These are phyloP conservation scores for Aspergillus sp. DNA, from an alignment of 2,329 filamentous ascomycete species.

Conservation along the genomic window DNA sequence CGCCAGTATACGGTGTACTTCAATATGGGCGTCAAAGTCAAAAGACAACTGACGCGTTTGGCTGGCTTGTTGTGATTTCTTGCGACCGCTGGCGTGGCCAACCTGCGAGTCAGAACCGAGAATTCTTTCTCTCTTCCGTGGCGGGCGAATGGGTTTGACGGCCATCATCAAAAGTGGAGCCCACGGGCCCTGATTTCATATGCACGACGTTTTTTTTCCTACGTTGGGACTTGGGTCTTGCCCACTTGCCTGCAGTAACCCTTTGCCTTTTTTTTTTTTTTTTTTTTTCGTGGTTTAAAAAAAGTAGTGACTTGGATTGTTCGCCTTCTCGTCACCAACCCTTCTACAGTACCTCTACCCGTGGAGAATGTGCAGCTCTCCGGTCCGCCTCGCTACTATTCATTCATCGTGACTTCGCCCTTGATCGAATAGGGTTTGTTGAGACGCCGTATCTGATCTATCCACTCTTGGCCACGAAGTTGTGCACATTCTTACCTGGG, in stretches of 20 bases:
- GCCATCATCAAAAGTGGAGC: slow-evolving; percentile 12
- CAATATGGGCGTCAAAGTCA: background rate
- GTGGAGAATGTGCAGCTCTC: background rate
- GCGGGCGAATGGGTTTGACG: slow-evolving; percentile 13
- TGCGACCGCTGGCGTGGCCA: slow-evolving; percentile 19
- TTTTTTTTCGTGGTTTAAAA: slow-evolving; percentile 2
- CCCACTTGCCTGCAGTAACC: slow-evolving; percentile 6
- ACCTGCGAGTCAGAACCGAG: slow-evolving; percentile 21
- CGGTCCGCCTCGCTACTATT: background rate
- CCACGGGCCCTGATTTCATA: slow-evolving; percentile 17
- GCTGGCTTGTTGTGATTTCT: slow-evolving; percentile 9
- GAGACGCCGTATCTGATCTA: background rate
- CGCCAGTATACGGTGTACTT: slow-evolving; percentile 2
- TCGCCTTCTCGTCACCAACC: background rate
- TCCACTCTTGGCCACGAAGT: background rate
- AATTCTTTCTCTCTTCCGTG: slow-evolving; percentile 9
- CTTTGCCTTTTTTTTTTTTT: slow-evolving; percentile 7
- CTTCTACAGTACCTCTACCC: background rate
- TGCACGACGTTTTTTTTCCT: slow-evolving; percentile 16
- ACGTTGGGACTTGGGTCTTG: background rate
- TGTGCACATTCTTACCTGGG: background rate
- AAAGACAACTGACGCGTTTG: background rate
- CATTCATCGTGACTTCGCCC: background rate
- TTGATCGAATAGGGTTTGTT: slow-evolving; percentile 5
- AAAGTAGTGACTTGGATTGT: background rate